phyloP scores from a whole-genome alignment of 2,329 filamentous ascomycete genomes.

The Cyphellophora europaea region DNA sequence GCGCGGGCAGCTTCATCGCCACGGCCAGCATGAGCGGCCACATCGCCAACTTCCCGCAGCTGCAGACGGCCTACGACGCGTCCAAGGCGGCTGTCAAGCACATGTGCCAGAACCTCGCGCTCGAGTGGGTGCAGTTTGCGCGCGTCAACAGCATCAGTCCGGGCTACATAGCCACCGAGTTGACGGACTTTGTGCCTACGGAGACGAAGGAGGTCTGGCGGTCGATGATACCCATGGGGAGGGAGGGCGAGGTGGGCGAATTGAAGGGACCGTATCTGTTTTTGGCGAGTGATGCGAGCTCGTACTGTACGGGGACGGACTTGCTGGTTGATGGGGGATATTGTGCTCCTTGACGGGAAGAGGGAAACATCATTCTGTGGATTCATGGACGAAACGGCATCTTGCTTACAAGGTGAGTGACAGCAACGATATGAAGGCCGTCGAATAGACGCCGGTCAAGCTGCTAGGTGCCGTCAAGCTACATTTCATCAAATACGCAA shows the following conservation, averaged over 20 bases:
- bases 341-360: conserved; percentile 34
- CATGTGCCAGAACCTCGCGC: conserved; percentile 53
- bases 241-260: conserved; percentile 64
- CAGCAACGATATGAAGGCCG: no score
- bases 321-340: conserved; percentile 71
- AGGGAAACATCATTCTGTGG: no score
- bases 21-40: conserved; percentile 72
- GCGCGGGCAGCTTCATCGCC: conserved; percentile 62
- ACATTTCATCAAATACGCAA: no score
- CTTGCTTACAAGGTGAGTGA: no score
- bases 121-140: conserved; percentile 61
- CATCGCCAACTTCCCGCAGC: conserved; percentile 67
- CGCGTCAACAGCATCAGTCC: conserved; percentile 60
- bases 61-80: conserved; percentile 64
- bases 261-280: conserved; percentile 78
- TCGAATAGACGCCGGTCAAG: no score
- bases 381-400: no score
- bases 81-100: conserved; percentile 60
- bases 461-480: no score
- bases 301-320: conserved; percentile 68
- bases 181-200: conserved; percentile 53
- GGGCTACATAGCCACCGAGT: conserved; percentile 57
- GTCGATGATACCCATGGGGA: conserved; percentile 70
- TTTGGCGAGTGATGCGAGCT: conserved; percentile 71
- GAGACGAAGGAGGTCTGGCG: conserved; percentile 67